Evolutionary conservation across 2,329 filamentous ascomycete species (phyloP), one percentile per base, ranked within the genome.

Genomic region (Xylaria sp.): DNA sequence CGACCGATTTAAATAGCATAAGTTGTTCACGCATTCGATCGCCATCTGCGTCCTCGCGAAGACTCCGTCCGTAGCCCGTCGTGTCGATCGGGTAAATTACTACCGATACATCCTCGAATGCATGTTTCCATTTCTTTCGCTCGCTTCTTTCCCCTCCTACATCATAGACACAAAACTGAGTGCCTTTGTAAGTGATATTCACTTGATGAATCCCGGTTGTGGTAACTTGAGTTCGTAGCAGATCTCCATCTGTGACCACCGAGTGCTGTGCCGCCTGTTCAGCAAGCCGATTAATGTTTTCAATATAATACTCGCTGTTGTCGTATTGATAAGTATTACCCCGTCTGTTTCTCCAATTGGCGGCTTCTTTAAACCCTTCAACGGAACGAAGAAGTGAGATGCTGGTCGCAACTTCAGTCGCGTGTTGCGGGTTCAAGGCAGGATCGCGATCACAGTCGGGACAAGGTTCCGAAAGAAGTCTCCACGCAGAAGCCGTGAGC

Each of bases 121-220:
- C 44, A 17, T 56, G 44, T 13, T 42, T 56, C 69, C 66, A 71
- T 62, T 67, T 71, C 44, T 60, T 67, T 23, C 68, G 31, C 13
- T 62, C 46, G 15, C 44, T 38, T n/a, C 67, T 63, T 33, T 31
- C 49, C 3, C 69, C 69, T 23, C 60, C 60, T 1, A 65, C 11
- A 36, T 70, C 67, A 9, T 60, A 56, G 4, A 71, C 5, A 5
- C 13, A 20, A n/a, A 58, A 65, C 15, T 42, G 38, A 17, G 31
- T 28, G 17, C 13, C 56, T 1, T 56, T 31, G 9, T 64, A 62
- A 4, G 13, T 51, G 17, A 70, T 31, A 5, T 6, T 20, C 2
- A 28, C 23, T 28, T 61, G 33, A 31, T 70, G 36, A 33, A 63
- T 68, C 2, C 58, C 65, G 7, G 60, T 65, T 6, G 67, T 67